phyloP scores from a whole-genome alignment of 2,329 filamentous ascomycete genomes.

The Colletotrichum noveboracense region DNA sequence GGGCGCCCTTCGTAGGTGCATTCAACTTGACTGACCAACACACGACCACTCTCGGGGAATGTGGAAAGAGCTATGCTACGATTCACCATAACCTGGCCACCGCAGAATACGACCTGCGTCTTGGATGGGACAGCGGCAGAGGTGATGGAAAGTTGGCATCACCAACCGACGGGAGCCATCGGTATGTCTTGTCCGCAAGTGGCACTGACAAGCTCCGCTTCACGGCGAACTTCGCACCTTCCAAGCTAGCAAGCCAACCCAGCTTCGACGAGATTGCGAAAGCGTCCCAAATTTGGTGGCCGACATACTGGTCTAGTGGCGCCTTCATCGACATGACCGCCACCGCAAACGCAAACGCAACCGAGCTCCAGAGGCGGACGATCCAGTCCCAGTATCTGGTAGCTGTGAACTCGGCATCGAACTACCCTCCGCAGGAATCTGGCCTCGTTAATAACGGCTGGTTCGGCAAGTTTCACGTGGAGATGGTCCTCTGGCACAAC shows the following conservation, averaged over 20 bases:
- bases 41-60: conserved; percentile 38
- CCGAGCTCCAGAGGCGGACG: conserved; percentile 56
- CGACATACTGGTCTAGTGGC: conserved; percentile 52
- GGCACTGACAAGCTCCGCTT: conserved; percentile 31
- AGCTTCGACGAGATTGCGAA: conserved; percentile 30
- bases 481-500: conserved; percentile 60
- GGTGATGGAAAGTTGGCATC: conserved; percentile 35
- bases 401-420: conserved; percentile 56
- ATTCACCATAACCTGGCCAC: conserved; percentile 49
- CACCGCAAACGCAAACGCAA: conserved; percentile 42
- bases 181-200: conserved; percentile 41
- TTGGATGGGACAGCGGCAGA: conserved; percentile 37
- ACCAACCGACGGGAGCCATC: conserved; percentile 42
- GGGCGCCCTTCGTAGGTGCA: conserved; percentile 58
- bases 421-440: conserved; percentile 48
- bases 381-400: conserved; percentile 59
- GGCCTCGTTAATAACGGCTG: conserved; percentile 60
- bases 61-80: conserved; percentile 31
- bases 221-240: conserved; percentile 36
- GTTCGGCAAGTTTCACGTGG: conserved; percentile 62
- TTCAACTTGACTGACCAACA: conserved; percentile 53
- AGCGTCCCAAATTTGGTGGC: conserved; percentile 49
- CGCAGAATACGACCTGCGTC: conserved; percentile 44
- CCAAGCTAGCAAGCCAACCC: conserved; percentile 23
- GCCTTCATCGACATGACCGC: conserved; percentile 56